Evolutionary conservation across 2,329 filamentous ascomycete species (phyloP).

Genomic region (Penicillium sp.): DNA sequence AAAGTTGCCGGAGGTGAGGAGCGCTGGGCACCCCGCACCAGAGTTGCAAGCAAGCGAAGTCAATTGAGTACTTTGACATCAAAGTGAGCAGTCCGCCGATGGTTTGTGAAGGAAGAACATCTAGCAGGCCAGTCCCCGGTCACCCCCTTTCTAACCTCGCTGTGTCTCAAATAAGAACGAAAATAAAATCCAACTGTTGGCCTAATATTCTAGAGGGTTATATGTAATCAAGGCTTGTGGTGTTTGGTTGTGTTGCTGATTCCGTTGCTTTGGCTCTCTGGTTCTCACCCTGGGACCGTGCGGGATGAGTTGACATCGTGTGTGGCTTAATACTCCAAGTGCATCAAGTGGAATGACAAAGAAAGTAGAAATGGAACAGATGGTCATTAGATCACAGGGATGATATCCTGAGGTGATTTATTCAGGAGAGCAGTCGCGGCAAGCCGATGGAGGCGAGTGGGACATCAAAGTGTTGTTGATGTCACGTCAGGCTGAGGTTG

Average conservation of each 20-base stretch:
- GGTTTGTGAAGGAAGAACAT: not conserved
- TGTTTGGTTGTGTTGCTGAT: not conserved
- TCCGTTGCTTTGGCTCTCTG: not conserved
- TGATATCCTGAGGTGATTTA: not conserved
- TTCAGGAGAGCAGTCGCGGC: not conserved
- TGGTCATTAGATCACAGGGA: not conserved
- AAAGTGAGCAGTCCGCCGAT: not conserved
- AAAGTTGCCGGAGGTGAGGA: not conserved
- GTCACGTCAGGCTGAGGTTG: conserved; percentile 15
- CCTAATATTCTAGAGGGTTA: not conserved
- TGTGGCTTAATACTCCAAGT: not conserved
- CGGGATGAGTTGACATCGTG: conserved; percentile 8
- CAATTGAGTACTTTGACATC: not conserved
- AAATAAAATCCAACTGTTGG: not conserved
- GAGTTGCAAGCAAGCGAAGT: not conserved
- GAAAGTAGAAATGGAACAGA: not conserved
- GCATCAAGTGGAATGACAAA: not conserved
- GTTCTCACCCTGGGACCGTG: conserved; percentile 6
- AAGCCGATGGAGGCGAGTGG: conserved; percentile 1
- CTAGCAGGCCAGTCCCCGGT: not conserved
- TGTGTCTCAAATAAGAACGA: not conserved
- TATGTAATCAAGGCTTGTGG: not conserved
- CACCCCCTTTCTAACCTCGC: not conserved
- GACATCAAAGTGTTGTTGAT: conserved; percentile 12
- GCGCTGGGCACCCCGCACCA: not conserved